Evolutionary conservation across 1,284 basidiomycete genomes (phyloP), one percentile per base, ranked within the genome.

Genomic region (Naganishia sp.): DNA sequence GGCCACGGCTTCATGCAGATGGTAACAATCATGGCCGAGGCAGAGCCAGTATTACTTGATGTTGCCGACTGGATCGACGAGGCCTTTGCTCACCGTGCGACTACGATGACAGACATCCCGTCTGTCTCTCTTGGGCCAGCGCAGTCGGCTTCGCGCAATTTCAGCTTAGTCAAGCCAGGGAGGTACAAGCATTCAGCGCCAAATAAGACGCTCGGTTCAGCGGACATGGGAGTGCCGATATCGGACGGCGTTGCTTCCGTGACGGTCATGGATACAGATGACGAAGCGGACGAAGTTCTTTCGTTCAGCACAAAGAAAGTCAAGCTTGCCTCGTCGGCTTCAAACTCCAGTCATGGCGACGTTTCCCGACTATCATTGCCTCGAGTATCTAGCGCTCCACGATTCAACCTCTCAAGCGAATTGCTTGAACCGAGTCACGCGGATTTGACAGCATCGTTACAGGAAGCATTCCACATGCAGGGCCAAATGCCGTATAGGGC

Each of bases 1-100:
- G 90, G 90, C 43, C 92, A 94, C 78, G 93, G 92, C 36, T 96
- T 94, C 80, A 84, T 94, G 73, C 94, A 97, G 81, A 99, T 99
- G 95, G 85, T 88, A 39, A 81, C 85, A 21, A 79, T 98, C 72
- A 90, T 98, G 88, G 68, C 70, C 18, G 93, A 95, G 74, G 91
- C 91, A 33, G 75, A 79, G 55, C 70, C 74, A 1, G 92, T 91
- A 53, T 89, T 97, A 71, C 84, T 88, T 69, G 91, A 94, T 73
- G 84, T 96, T 72, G 93, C 89, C n/a, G 89, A 90, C 70, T 97
- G 94, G 93, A 94, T 96, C 68, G 85, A 87, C 73, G 86, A 88
- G 69, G 85, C 87, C 31, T 97, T 98, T 76, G 83, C 82, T 33
- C 71, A 72, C 33, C 70, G 69, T 21, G 56, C 63, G n/a, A 70